Base-by-base conservation (phyloP, 2,329 filamentous ascomycete genomes). In the Metarhizium rileyi region DNA sequence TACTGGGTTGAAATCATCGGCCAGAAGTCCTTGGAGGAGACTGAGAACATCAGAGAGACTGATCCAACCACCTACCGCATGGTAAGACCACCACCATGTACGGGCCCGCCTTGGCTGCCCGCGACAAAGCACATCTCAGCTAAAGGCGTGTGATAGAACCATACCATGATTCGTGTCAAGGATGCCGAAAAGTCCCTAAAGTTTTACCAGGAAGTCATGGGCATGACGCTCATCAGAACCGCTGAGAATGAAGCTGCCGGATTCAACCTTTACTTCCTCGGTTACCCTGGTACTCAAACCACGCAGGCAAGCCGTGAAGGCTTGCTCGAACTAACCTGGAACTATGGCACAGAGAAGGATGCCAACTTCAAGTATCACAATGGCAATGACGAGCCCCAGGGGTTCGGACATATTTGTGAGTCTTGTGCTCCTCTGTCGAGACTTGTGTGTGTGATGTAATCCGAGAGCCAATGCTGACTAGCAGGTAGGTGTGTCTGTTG, bases 101-200 rank as follows among this genome's bases (percentile, higher is more conserved):
- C 25, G 4, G 23, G 22, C 18, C 18, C n/a, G n/a, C n/a, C 14
- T n/a, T 23, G 10, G 18, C n/a, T 16, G 30, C 12, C 1, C 30
- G 5, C 16, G 30, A 8, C 30, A 3, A 20, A 6, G 18, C 20
- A 20, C 9, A 16, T 28, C 30, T 22, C 6, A 5, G 16, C 28
- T 38, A 36, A 28, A 51, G 20, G 1, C 20, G 40, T 38, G 8
- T n/a, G 9, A 6, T 40, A 85, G 81, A 90, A 93, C 70, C 87
- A 93, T 71, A 90, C 87, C 50, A 97, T 97, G 93, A 80, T 98
- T 58, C 87, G 93, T 27, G 85, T 97, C 70, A 97, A 96, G 72
- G 82, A 87, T 58, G 73, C 76, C 23, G 77, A 87, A 63, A 82
- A 80, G 66, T 87, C 83, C 14, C 73, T 90, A 61, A 81, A 83